Evolutionary conservation across 1,284 basidiomycete genomes (phyloP).

Genomic region (Heterobasidion occidentale): DNA sequence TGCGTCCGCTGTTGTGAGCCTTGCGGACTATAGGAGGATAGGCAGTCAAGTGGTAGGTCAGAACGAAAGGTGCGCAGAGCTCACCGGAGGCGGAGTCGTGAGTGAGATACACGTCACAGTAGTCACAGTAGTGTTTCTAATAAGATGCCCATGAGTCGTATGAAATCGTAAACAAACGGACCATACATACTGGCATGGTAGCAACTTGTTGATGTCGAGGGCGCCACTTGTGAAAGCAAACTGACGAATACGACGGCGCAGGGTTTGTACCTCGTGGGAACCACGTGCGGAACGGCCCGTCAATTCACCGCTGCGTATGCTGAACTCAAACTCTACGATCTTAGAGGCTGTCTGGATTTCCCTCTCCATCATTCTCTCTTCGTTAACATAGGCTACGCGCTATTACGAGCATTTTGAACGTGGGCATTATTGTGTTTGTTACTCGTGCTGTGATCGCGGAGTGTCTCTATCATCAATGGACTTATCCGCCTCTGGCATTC

Average conservation of each 20-base stretch:
- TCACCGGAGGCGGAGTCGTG: conserved; percentile 84
- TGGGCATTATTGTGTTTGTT: background rate
- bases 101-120: conserved; percentile 87
- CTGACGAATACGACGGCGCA: background rate
- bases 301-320: too few relatives aligned
- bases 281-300: conserved; percentile 2
- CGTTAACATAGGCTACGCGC: too few relatives aligned
- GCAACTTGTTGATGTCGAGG: conserved; percentile 11
- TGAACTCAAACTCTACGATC: too few relatives aligned
- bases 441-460: background rate
- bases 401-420: too few relatives aligned
- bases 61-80: conserved; percentile 10
- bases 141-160: background rate
- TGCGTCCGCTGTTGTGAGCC: conserved; percentile 95
- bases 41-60: conserved; percentile 10
- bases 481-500: conserved; percentile 62
- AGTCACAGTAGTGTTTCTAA: conserved; percentile 88
- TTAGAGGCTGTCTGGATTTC: too few relatives aligned
- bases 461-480: conserved; percentile 42
- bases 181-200: conserved; percentile 43
- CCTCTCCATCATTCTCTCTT: too few relatives aligned
- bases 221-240: background rate
- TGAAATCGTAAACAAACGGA: background rate
- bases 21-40: conserved; percentile 69
- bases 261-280: conserved; percentile 3